These are phyloP conservation scores for Hypoxylon fragiforme DNA, from an alignment of 495 filamentous ascomycete genomes.

Conservation along the genomic window DNA sequence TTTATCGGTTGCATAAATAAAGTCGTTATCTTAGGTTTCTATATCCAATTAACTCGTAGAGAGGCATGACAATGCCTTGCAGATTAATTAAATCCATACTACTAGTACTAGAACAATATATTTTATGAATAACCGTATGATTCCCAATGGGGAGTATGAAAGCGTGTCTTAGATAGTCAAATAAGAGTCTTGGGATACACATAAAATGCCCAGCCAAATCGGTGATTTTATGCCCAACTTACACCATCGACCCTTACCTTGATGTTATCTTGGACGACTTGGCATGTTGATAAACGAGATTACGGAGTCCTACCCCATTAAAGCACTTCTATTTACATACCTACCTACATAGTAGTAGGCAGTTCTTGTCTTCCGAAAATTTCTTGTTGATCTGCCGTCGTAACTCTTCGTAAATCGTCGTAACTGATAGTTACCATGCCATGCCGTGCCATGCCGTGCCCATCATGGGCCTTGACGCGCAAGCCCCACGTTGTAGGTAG, in stretches of 20 bases:
- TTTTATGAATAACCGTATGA: no score
- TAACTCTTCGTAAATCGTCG: no score
- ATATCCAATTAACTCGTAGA: neutral
- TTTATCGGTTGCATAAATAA: neutral
- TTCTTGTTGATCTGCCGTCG: no score
- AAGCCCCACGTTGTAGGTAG: neutral
- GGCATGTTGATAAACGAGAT: constrained; percentile 15
- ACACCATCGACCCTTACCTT: constrained; percentile 18
- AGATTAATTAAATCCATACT: neutral
- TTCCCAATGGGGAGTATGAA: no score
- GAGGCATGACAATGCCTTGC: no score
- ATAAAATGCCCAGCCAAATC: constrained; percentile 5
- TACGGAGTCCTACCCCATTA: constrained; percentile 17
- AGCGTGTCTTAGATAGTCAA: no score
- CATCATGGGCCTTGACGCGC: neutral
- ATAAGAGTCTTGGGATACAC: neutral
- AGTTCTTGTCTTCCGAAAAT: no score
- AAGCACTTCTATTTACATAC: no score
- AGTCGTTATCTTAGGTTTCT: neutral
- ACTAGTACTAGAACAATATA: neutral
- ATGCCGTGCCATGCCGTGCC: no score
- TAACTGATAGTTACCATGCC: no score
- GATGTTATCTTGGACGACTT: constrained; percentile 23
- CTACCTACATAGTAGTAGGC: no score
- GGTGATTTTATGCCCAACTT: constrained; percentile 1